These are phyloP conservation scores for Eucalyptus rudis DNA, from an alignment of 345 rosid genomes.

Conservation along the genomic window DNA sequence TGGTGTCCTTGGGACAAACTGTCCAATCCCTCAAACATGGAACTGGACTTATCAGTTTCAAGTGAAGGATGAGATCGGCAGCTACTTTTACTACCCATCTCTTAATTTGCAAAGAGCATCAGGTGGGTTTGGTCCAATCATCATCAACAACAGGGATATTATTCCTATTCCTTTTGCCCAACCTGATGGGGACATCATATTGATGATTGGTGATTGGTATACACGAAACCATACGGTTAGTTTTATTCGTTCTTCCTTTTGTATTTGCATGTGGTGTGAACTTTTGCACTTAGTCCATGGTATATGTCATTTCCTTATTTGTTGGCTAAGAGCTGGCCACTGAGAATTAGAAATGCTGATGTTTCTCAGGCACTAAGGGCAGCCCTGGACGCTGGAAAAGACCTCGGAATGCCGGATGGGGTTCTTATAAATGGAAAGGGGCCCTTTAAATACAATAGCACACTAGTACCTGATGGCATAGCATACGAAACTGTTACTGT, in stretches of 20 bases:
- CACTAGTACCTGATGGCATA: conserved; percentile 74
- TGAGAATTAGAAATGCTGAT: background rate
- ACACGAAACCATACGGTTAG: conserved; percentile 67
- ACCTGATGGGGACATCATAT: conserved; percentile 65
- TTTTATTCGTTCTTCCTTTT: background rate
- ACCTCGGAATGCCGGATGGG: conserved; percentile 94
- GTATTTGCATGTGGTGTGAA: background rate
- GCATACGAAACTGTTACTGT: conserved; percentile 51
- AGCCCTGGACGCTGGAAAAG: conserved; percentile 66
- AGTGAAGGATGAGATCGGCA: conserved; percentile 93
- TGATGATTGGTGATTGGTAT: conserved; percentile 89
- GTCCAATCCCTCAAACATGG: conserved; percentile 59
- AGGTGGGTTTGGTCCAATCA: conserved; percentile 82
- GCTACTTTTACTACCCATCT: conserved; percentile 79
- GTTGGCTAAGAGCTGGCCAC: background rate
- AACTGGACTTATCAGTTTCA: conserved; percentile 85
- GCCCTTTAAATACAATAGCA: conserved; percentile 61
- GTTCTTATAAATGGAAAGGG: conserved; percentile 97
- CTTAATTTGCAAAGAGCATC: conserved; percentile 84
- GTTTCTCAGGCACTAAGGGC: conserved; percentile 52
- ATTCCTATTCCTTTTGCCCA: conserved; percentile 65
- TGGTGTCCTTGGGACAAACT: conserved; percentile 83
- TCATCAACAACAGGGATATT: conserved; percentile 47
- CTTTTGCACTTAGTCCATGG: background rate
- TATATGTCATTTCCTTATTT: background rate